Base-by-base conservation (phyloP, 2,329 filamentous ascomycete species). In the Aspergillus oerlinghausenensis region DNA sequence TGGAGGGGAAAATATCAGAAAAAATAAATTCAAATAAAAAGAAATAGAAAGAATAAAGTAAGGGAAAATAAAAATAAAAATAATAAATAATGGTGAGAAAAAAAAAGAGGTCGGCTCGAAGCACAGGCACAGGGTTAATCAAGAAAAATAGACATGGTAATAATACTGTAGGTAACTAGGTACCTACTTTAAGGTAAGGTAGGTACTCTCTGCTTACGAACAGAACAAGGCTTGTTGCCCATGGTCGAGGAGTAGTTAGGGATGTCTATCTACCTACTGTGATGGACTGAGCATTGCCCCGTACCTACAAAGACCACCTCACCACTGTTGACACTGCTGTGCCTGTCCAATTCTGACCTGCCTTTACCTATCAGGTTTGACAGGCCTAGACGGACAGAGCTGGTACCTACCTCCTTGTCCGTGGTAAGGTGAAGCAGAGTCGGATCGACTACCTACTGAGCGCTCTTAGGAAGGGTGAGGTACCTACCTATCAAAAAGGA, bases 81-180 rank as follows among this genome's bases (percentile, higher is more conserved):
- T 17, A 7, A 43, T 26, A 23, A 23, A 23, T 26, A 38, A 62
- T 52, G 55, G 57, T 23, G 21, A 2, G 21, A 23, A 26, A 25
- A 45, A 49, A 28, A 60, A 58, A 54, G 47, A 60, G 58, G 54
- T 58, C 60, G 60, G 45, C 56, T 54, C 55, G 58, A 35, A 57
- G 51, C 55, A 52, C 56, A 60, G 54, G 55, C 59, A 60, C 63
- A 63, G 60, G 57, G 59, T 62, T 51, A 61, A 63, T 63, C 63
- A 63, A 54, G 52, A 53, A 60, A 57, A 40, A 47, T 17, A 42
- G 23, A 19, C 32, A 40, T 55, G 43, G 48, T 43, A 61, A 56
- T 60, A 51, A 51, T 52, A 32, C 25, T 10, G 10, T 3, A 17
- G 32, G 14, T 38, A 38, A 6, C 14, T 14, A 32, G 10, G 4